Conservation (phyloP, 164 flowering plant genomes). For the Piper longum region DNA sequence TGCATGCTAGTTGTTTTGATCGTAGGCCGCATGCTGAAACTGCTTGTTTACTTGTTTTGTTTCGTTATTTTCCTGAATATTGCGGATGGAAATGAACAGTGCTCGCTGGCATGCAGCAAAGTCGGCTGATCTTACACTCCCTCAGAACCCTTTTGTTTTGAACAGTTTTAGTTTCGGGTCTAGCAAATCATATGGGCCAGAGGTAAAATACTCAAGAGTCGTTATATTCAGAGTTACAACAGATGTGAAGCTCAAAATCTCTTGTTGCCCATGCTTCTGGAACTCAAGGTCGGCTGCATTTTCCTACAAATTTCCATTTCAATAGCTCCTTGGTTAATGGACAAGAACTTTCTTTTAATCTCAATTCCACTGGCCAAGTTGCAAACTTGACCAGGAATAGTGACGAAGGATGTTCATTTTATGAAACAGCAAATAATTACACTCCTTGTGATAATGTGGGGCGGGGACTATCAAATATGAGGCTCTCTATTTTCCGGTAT, state of each 20-base stretch:
- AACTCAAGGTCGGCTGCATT: constrained; percentile 3
- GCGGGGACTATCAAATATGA: constrained; percentile 9
- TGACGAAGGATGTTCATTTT: not conserved
- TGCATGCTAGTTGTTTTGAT: too few species aligned
- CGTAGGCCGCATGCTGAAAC: too few species aligned
- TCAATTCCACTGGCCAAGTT: not conserved
- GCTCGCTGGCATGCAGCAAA: constrained; percentile 17
- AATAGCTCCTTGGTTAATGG: not conserved
- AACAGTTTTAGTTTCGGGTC: constrained; percentile 12
- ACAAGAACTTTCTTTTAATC: not conserved
- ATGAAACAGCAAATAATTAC: not conserved
- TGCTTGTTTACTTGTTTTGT: not conserved
- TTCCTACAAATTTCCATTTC: not conserved
- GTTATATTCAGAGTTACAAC: constrained; percentile 25
- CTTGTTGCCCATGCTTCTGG: constrained; percentile 14
- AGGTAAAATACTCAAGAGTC: constrained; percentile 24
- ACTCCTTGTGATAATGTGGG: not conserved
- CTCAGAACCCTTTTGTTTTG: constrained; percentile 16
- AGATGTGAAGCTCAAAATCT: constrained; percentile 12
- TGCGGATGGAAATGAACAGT: constrained; percentile 14
- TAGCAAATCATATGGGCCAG: constrained; percentile 15
- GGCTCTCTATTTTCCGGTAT: constrained; percentile 10
- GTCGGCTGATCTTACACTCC: constrained; percentile 8
- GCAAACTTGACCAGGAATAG: not conserved
- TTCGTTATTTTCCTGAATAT: too few species aligned